Base-by-base conservation (phyloP, 73 alveolate genomes). In the Paramecium biaurelia region DNA sequence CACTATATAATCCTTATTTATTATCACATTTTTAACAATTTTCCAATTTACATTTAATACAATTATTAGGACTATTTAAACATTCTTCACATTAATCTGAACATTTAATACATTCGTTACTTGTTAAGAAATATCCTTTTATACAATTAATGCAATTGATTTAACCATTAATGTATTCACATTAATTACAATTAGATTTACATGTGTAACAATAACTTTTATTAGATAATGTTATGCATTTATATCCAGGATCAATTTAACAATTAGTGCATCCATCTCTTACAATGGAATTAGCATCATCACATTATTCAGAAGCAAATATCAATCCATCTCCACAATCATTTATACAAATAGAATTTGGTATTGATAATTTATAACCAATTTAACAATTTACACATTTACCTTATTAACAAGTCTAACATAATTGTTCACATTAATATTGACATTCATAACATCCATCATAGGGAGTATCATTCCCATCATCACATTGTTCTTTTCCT, bases 161-260 rank as follows among this genome's bases (percentile, higher is more conserved):
- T 7, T 38, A 1, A 76, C 14, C 32, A 76, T 57, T 32, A n/a
- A 32, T 20, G 14, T 18, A 18, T 4, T 26, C 35, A 42, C 89
- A 76, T 37, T 8, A 12, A 37, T 0, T 15, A 57, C 89, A 76
- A 49, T 95, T 95, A 38, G 85, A n/a, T 38, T 20, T 21, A 30
- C 98, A 93, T 0, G 24, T 7, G 10, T 42, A 43, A 53, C 85
- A 49, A 53, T 95, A 95, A 18, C 96, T 96, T 67, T 95, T 96
- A 6, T 92, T 93, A 70, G 84, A 63, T 8, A 74, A 53, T 4
- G 45, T 20, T 67, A 93, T 20, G 9, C 76, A 58, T 2, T 21
- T 24, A 7, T 3, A 58, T 58, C 76, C 76, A 24, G 76, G 38
- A 21, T 58, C 76, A 21, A 58, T 28, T 0, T 20, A 6, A 20